These are phyloP conservation scores for Amanita phalloides DNA, from an alignment of 768 basidiomycete genomes.

Conservation along the genomic window DNA sequence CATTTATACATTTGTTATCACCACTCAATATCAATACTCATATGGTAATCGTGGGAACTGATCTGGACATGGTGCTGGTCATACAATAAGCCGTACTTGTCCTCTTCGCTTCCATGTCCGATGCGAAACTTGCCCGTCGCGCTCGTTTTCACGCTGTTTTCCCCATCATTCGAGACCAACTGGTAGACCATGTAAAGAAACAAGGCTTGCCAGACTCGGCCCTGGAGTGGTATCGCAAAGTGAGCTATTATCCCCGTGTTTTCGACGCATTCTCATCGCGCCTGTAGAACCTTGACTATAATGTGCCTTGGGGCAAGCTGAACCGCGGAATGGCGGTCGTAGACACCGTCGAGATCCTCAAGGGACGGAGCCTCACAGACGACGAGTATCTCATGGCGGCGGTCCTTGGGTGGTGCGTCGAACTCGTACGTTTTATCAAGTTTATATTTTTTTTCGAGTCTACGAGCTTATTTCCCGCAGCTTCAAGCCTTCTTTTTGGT, in stretches of 20 bases:
- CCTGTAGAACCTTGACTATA: conserved; percentile 74
- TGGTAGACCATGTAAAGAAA: conserved; percentile 53
- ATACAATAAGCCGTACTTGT: not conserved
- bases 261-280: not conserved
- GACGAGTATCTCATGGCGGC: conserved; percentile 87
- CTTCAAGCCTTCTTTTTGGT: conserved; percentile 98
- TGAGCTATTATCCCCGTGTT: conserved; percentile 21
- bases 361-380: conserved; percentile 56
- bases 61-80: not conserved
- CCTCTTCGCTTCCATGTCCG: not conserved
- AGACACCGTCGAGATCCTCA: conserved; percentile 84
- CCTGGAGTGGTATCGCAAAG: conserved; percentile 74
- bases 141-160: conserved; percentile 67
- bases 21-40: not conserved
- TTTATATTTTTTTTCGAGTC: not conserved
- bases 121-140: conserved; percentile 23
- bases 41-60: not conserved
- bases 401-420: conserved; percentile 90
- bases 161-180: conserved; percentile 62
- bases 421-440: conserved; percentile 55
- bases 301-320: conserved; percentile 93
- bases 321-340: conserved; percentile 96
- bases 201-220: conserved; percentile 82
- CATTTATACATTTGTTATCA: conserved; percentile 23
- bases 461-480: conserved; percentile 25